Conservation (phyloP, 2,329 filamentous ascomycete species). For the Onygenales sp. region DNA sequence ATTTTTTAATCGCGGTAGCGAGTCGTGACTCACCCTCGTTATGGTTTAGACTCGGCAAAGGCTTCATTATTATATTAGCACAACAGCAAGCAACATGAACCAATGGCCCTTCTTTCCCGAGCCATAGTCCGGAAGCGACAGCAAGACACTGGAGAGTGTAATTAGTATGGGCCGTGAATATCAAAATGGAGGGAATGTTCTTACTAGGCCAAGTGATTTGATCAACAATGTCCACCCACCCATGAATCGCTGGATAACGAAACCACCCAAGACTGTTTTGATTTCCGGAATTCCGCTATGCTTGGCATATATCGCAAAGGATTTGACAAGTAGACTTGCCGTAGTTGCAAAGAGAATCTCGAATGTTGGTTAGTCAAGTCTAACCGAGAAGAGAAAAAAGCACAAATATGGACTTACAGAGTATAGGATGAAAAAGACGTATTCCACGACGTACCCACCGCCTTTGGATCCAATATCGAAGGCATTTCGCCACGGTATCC, state of each 20-base stretch:
- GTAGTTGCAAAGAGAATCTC: slow-evolving; percentile 67
- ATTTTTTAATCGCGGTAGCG: not conserved
- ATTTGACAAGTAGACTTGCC: slow-evolving; percentile 75
- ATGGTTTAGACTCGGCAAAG: slow-evolving; percentile 84
- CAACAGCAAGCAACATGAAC: slow-evolving; percentile 98
- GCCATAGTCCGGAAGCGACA: slow-evolving; percentile 86
- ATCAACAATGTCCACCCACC: slow-evolving; percentile 86
- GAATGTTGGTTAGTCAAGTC: slow-evolving; percentile 1
- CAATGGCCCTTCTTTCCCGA: slow-evolving; percentile 94
- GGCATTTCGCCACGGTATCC: slow-evolving; percentile 75
- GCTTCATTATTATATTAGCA: slow-evolving; percentile 85
- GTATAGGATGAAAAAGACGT: slow-evolving; percentile 75
- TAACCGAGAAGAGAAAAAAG: slow-evolving; percentile 3
- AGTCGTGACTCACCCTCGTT: slow-evolving; percentile 53
- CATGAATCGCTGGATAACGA: slow-evolving; percentile 97
- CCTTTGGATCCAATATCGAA: slow-evolving; percentile 56
- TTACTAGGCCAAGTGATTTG: slow-evolving; percentile 70
- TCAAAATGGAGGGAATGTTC: not conserved
- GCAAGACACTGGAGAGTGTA: slow-evolving; percentile 54
- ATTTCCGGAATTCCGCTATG: slow-evolving; percentile 99
- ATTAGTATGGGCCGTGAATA: not conserved
- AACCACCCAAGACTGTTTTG: slow-evolving; percentile 97
- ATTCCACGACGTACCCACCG: slow-evolving; percentile 75
- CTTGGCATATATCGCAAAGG: slow-evolving; percentile 89
- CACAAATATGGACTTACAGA: slow-evolving; percentile 53